These are phyloP conservation scores for Leccinum fallax DNA, from an alignment of 1,284 basidiomycete species.

Conservation along the genomic window DNA sequence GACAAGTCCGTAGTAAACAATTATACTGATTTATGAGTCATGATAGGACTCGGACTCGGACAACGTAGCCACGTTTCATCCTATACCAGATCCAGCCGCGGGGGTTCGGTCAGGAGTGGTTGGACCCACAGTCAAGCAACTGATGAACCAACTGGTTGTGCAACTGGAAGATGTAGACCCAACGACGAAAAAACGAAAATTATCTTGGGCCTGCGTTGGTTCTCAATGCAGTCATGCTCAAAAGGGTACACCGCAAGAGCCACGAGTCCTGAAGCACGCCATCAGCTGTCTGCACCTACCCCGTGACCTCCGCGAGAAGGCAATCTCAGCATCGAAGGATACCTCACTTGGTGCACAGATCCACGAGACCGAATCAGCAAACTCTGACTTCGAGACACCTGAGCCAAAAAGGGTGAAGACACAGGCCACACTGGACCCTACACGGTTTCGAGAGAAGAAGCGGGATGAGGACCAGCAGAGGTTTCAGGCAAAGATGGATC, in stretches of 20 bases:
- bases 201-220: background rate
- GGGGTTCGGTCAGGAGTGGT: too few species aligned
- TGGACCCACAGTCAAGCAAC: background rate
- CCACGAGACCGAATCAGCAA: background rate
- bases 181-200: background rate
- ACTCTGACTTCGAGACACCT: background rate
- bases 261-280: background rate
- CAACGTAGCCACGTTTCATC: background rate
- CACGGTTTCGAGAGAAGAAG: background rate
- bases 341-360: background rate
- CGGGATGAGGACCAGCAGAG: background rate
- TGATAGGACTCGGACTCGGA: background rate
- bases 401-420: background rate
- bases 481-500: background rate
- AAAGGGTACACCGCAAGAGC: background rate
- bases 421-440: background rate
- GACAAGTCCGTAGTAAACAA: too few species aligned
- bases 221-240: background rate
- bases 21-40: background rate
- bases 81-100: background rate
- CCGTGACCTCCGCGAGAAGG: background rate
- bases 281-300: background rate
- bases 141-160: background rate
- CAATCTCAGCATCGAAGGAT: background rate
- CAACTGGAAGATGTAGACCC: background rate